Conservation (phyloP, 371 early-diverging fungal species). For the Circinella minor region DNA sequence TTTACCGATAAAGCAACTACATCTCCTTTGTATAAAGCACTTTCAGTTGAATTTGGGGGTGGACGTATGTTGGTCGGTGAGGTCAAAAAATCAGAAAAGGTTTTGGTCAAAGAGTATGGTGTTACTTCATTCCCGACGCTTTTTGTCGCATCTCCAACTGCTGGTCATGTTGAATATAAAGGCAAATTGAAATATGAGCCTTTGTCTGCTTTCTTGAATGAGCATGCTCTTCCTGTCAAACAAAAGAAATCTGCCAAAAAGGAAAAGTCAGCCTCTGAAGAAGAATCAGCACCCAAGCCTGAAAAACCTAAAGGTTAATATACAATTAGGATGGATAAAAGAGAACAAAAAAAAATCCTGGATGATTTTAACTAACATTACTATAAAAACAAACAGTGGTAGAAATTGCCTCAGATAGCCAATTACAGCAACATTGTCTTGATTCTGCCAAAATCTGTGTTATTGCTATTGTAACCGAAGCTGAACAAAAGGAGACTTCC, state of each 20-base stretch:
- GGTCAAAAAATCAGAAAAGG: constrained; percentile 62
- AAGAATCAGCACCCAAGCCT: constrained; percentile 6
- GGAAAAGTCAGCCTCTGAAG: constrained; percentile 6
- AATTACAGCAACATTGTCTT: constrained; percentile 6
- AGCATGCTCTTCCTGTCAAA: constrained; percentile 52
- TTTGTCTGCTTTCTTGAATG: constrained; percentile 59
- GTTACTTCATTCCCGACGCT: constrained; percentile 68
- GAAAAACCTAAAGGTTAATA: neutral
- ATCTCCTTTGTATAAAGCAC: constrained; percentile 83
- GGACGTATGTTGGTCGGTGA: constrained; percentile 76
- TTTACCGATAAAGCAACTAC: constrained; percentile 76
- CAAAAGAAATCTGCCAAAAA: constrained; percentile 19
- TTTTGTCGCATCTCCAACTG: constrained; percentile 55
- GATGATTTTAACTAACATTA: too few species aligned
- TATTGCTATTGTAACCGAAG: constrained; percentile 65
- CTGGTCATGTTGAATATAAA: constrained; percentile 35
- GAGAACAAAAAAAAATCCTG: neutral
- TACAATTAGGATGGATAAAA: neutral
- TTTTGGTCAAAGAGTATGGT: constrained; percentile 55
- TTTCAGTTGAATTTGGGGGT: constrained; percentile 75
- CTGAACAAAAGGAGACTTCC: constrained; percentile 60
- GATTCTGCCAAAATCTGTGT: constrained; percentile 51
- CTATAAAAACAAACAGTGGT: constrained; percentile 8
- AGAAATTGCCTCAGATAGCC: constrained; percentile 9
- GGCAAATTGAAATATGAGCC: constrained; percentile 65